Base-by-base conservation (phyloP, 192 early-diverging fungal genomes). In the Rhizoclosmatium globosum region DNA sequence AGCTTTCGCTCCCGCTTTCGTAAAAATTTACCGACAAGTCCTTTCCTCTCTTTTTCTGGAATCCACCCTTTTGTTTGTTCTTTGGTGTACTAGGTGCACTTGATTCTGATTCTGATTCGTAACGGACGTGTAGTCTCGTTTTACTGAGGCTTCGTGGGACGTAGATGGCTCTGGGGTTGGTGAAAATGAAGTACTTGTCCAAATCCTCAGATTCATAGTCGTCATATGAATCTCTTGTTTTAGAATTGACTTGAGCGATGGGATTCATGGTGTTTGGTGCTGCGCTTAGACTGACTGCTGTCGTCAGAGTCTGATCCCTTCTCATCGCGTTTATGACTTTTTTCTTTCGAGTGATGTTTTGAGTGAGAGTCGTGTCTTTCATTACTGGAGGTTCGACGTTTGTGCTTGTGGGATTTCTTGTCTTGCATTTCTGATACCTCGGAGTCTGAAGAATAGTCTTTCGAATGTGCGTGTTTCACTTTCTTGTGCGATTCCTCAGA, bases 131-230 rank as follows among this genome's bases (percentile, higher is more conserved):
- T 7, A 62, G 15, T 21, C 44, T 39, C 15, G 66, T 43, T 11
- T 68, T 47, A 19, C 47, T 68, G 31, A 45, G 6, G 66, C 66
- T 68, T 23, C 66, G 66, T 21, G 60, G 66, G 4, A 68, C 9
- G 46, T 47, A 68, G 13, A 68, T 43, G 9, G 66, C 47, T 45
- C 66, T 39, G 4, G 66, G 66, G 23, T 68, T 68, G 13, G 66
- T 68, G 23, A 68, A 68, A 13, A 68, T 68, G 46, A 68, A 68
- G 46, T 68, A 68, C 39, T 68, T 68, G 66, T 68, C 66, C 7
- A 68, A 41, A n/a, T 68, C 66, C 9, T 68, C 66, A 7, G 60
- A 62, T 6, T n/a, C 60, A 62, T 21, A 23, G 7, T 62, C 50
- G 50, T 53, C 50, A 53, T 53, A 0, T 56, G 53, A 56, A 15